Evolutionary conservation across 2,329 filamentous ascomycete species (phyloP).

Genomic region (Fusarium sp.): DNA sequence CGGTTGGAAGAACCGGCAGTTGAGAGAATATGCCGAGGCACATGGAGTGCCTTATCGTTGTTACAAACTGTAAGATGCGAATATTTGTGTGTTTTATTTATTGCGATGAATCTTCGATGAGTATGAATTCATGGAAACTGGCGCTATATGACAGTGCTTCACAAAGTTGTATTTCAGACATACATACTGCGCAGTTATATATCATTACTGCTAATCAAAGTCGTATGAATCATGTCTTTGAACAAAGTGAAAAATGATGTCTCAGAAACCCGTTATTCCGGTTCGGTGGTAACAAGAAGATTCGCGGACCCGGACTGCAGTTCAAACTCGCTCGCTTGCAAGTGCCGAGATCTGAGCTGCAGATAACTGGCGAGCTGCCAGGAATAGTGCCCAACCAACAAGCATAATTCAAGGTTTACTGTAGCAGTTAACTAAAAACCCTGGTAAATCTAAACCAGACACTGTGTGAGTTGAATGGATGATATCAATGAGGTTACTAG

Average conservation of each 20-base stretch:
- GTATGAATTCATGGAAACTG: neutral
- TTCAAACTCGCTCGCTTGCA: slow-evolving; percentile 4
- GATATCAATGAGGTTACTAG: slow-evolving; percentile 13
- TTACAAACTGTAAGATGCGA: slow-evolving; percentile 53
- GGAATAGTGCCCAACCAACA: slow-evolving; percentile 13
- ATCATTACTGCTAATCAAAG: neutral
- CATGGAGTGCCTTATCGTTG: slow-evolving; percentile 52
- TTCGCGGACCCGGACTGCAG: neutral
- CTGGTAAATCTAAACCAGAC: slow-evolving; percentile 18
- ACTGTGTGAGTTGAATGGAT: slow-evolving; percentile 5
- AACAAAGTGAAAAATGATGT: neutral
- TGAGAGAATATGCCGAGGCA: slow-evolving; percentile 48
- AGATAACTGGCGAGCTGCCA: slow-evolving; percentile 8
- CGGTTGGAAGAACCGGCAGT: slow-evolving; percentile 56
- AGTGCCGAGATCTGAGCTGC: slow-evolving; percentile 26
- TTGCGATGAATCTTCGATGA: slow-evolving; percentile 6
- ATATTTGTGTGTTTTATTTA: neutral
- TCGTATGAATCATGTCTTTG: neutral
- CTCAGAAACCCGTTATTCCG: neutral
- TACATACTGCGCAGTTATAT: neutral
- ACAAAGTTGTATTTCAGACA: neutral
- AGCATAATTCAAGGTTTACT: slow-evolving; percentile 19
- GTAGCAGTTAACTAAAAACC: slow-evolving; percentile 5
- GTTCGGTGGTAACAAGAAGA: neutral
- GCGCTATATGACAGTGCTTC: neutral